phyloP scores from a whole-genome alignment of 1,284 basidiomycete species.

The Lentinula novae-zelandiae region DNA sequence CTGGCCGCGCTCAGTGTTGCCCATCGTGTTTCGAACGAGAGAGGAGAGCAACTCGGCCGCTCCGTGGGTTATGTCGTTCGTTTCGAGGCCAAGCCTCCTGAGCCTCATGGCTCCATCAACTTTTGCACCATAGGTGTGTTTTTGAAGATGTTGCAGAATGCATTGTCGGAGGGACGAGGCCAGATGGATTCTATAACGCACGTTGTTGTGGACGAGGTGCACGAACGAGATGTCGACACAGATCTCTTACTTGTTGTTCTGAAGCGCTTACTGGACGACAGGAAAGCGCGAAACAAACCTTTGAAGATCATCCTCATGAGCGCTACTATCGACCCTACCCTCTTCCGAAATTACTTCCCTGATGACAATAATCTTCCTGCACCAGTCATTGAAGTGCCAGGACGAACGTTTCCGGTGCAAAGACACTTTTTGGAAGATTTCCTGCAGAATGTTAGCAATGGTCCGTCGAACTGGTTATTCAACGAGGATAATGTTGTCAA shows the following conservation, averaged over 20 bases:
- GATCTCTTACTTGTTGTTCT: constrained; percentile 91
- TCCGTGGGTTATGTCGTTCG: constrained; percentile 92
- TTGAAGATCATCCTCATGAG: constrained; percentile 95
- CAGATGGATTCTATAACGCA: constrained; percentile 85
- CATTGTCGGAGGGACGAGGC: constrained; percentile 48
- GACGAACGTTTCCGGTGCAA: constrained; percentile 86
- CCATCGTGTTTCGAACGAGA: constrained; percentile 87
- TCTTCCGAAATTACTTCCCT: constrained; percentile 88
- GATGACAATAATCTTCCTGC: constrained; percentile 62
- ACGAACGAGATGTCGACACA: constrained; percentile 94
- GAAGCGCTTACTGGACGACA: constrained; percentile 79
- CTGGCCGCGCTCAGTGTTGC: constrained; percentile 94
- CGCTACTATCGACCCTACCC: constrained; percentile 87
- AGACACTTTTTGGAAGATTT: constrained; percentile 85
- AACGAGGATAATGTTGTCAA: constrained; percentile 71
- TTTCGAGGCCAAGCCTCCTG: constrained; percentile 82
- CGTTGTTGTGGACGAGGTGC: constrained; percentile 93
- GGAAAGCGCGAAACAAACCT: constrained; percentile 70
- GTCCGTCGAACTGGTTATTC: constrained; percentile 64
- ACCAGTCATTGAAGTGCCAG: constrained; percentile 83
- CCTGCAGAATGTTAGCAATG: constrained; percentile 46
- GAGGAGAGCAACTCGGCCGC: constrained; percentile 73
- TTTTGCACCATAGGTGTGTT: constrained; percentile 96
- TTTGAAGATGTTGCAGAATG: constrained; percentile 82
- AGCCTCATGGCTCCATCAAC: constrained; percentile 82